Evolutionary conservation across 805 yeast genomes (phyloP).

Genomic region (Clavispora vitiphila): DNA sequence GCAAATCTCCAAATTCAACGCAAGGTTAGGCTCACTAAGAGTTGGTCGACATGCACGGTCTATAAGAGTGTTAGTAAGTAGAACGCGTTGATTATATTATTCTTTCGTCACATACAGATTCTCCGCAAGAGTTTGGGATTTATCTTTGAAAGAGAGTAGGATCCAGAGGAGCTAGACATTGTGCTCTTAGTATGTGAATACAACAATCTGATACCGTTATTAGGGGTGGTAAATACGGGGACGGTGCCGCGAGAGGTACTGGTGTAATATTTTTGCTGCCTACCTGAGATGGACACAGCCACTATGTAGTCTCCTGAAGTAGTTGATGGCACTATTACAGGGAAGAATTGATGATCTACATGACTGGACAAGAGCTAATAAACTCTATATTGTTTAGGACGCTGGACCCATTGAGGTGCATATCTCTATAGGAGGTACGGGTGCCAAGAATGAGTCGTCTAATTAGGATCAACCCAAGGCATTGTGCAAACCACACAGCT

Average conservation of each 20-base stretch:
- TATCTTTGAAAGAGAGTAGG: conserved; percentile 40
- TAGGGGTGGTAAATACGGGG: background rate
- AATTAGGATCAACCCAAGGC: too few relatives aligned
- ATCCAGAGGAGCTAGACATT: conserved; percentile 11
- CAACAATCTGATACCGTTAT: background rate
- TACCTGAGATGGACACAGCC: too few relatives aligned
- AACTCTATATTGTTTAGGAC: too few relatives aligned
- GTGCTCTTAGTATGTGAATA: background rate
- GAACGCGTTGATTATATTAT: too few relatives aligned
- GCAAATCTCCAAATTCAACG: conserved; percentile 85
- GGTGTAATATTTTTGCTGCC: background rate
- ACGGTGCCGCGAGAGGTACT: background rate
- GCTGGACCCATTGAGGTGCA: too few relatives aligned
- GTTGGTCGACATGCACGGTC: conserved; percentile 87
- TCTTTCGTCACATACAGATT: conserved; percentile 42
- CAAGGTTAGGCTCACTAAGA: conserved; percentile 79
- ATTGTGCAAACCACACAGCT: too few relatives aligned
- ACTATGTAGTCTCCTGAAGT: too few relatives aligned
- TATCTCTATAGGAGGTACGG: too few relatives aligned
- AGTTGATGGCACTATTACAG: too few relatives aligned
- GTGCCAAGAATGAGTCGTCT: too few relatives aligned
- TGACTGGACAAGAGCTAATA: too few relatives aligned
- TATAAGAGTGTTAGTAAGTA: conserved; percentile 19
- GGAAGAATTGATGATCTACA: too few relatives aligned
- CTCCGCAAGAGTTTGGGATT: conserved; percentile 43